Percentiles rank a stretch among this genome's conserved stretches.
These are phyloP conservation scores for Pythium vanterpoolii DNA, from an alignment of 352 stramenopile genomes.

Conservation along the genomic window DNA sequence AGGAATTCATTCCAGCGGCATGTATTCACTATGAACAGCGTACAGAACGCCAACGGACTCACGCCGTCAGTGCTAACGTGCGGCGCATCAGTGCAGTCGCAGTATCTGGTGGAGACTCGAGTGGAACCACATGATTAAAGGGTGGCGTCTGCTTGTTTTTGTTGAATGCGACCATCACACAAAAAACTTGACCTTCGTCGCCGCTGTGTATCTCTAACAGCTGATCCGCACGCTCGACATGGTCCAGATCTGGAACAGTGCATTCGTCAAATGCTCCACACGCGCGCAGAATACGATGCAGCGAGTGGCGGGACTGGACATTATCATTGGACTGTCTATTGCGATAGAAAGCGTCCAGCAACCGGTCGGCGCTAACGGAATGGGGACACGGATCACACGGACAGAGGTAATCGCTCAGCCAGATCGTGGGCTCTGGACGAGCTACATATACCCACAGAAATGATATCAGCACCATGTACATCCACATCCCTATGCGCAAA, in stretches of 20 bases:
- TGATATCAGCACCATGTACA: not conserved
- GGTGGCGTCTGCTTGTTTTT: too few relatives aligned
- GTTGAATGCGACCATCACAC: not conserved
- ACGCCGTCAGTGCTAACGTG: too few relatives aligned
- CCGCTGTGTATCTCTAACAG: slow-evolving; percentile 40
- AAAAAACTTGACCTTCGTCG: slow-evolving; percentile 60
- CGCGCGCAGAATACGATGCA: slow-evolving; percentile 55
- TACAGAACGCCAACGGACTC: too few relatives aligned
- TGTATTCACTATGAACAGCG: too few relatives aligned
- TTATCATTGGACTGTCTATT: slow-evolving; percentile 12
- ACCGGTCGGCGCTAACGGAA: slow-evolving; percentile 39
- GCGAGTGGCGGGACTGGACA: not conserved
- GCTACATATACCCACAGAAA: not conserved
- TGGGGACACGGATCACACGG: slow-evolving; percentile 60
- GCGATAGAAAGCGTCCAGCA: slow-evolving; percentile 24
- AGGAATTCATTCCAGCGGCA: too few relatives aligned
- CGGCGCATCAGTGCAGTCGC: too few relatives aligned
- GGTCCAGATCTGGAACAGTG: slow-evolving; percentile 15
- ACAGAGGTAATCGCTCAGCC: slow-evolving; percentile 51
- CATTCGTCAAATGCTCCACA: slow-evolving; percentile 72
- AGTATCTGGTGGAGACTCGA: too few relatives aligned
- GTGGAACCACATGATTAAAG: too few relatives aligned
- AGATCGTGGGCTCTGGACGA: not conserved
- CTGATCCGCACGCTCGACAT: slow-evolving; percentile 15
- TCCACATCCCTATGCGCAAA: not conserved